Conservation (phyloP, 352 stramenopile genomes). For the Pythium oligandrum region DNA sequence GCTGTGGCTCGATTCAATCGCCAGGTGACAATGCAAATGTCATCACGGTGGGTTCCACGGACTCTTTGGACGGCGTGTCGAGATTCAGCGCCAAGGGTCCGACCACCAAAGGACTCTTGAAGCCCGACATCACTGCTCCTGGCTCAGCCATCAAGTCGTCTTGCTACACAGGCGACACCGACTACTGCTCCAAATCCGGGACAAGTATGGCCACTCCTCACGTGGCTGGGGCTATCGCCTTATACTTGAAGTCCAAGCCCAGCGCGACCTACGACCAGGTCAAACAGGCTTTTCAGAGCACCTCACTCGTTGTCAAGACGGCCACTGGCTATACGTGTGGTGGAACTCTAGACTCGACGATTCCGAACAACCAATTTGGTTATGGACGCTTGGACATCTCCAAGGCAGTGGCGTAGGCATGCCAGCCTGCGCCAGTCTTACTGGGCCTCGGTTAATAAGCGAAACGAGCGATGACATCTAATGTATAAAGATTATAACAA, state of each 20-base stretch:
- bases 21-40: slow-evolving; percentile 22
- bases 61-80: slow-evolving; percentile 11
- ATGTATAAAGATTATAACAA: too few relatives aligned
- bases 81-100: slow-evolving; percentile 28
- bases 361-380: slow-evolving; percentile 32
- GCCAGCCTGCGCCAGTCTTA: too few relatives aligned
- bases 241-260: slow-evolving; percentile 21
- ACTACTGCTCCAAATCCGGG: slow-evolving; percentile 23
- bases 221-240: slow-evolving; percentile 27
- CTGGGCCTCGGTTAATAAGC: background rate
- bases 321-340: slow-evolving; percentile 20
- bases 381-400: slow-evolving; percentile 25
- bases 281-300: slow-evolving; percentile 9
- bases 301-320: background rate
- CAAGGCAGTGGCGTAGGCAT: background rate
- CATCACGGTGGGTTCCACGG: slow-evolving; percentile 23
- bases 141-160: slow-evolving; percentile 19
- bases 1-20: slow-evolving; percentile 14
- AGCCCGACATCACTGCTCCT: slow-evolving; percentile 26
- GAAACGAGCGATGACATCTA: too few relatives aligned
- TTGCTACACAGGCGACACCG: slow-evolving; percentile 14
- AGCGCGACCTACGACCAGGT: slow-evolving; percentile 17
- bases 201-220: slow-evolving; percentile 34
- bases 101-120: slow-evolving; percentile 11
- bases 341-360: slow-evolving; percentile 14